phyloP scores from a whole-genome alignment of 1,284 basidiomycete genomes.

The Leccinum huronense region DNA sequence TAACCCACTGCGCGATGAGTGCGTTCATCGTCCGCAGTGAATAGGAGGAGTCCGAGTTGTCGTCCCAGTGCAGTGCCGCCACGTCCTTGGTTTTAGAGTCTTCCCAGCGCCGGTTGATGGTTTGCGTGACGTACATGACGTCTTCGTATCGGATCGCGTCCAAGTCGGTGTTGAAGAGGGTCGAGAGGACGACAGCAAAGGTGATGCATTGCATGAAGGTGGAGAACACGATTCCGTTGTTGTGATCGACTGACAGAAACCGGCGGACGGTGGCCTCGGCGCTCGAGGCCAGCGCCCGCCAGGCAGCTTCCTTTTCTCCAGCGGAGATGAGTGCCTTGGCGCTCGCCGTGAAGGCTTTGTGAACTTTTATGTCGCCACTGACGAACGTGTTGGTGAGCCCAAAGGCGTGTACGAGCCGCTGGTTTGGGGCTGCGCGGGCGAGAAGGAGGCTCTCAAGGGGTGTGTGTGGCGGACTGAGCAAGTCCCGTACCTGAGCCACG shows the following conservation, averaged over 20 bases:
- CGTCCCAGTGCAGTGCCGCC: constrained; percentile 14
- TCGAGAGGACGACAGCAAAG: constrained; percentile 41
- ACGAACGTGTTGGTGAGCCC: constrained; percentile 52
- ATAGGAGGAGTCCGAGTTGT: neutral
- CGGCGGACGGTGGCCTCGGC: constrained; percentile 30
- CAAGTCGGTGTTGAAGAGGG: constrained; percentile 40
- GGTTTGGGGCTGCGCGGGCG: constrained; percentile 44
- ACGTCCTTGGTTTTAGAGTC: constrained; percentile 21
- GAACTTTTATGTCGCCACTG: constrained; percentile 32
- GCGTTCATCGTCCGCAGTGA: constrained; percentile 28
- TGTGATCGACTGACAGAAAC: constrained; percentile 7
- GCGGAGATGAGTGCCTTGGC: constrained; percentile 25
- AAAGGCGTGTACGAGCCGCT: constrained; percentile 44
- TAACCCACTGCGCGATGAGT: constrained; percentile 40
- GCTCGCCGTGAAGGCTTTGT: constrained; percentile 26
- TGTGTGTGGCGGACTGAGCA: constrained; percentile 33
- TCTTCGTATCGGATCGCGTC: constrained; percentile 35
- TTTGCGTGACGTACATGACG: constrained; percentile 36
- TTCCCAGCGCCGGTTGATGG: constrained; percentile 48
- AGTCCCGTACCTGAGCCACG: neutral
- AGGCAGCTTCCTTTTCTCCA: constrained; percentile 11
- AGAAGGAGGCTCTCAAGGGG: constrained; percentile 30
- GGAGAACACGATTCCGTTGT: constrained; percentile 32
- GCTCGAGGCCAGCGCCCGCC: constrained; percentile 27
- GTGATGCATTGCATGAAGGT: constrained; percentile 44